Base-by-base conservation (phyloP, 169 alveolate genomes). In the Eimeria acervulina region DNA sequence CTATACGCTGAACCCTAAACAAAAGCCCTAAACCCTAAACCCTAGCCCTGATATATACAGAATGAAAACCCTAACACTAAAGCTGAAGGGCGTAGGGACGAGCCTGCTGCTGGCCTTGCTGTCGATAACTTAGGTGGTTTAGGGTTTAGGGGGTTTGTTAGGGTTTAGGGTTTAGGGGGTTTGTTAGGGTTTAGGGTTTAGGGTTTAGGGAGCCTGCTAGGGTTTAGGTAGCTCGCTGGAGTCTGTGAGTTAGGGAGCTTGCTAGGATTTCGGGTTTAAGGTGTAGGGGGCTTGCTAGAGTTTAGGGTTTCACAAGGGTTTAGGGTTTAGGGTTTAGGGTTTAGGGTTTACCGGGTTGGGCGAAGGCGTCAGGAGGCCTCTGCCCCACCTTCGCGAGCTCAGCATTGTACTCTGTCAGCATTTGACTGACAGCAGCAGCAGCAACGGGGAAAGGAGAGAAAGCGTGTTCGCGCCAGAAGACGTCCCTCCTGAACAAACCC, bases 361-460 rank as follows among this genome's bases (percentile, higher is more conserved):
- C 2, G 40, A 80, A 80, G 44, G 90, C 90, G 68, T 80, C 90
- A 4, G 68, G 63, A 1, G 42, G 17, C 42, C 90, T 33, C 21
- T 42, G 5, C 23, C 90, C 90, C 17, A 80, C 68, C 70, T 47
- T 81, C 23, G 70, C 36, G 2, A 93, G 68, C 87, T 93, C 70
- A 19, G 89, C 89, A 51, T 96, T 96, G 61, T 96, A 96, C 23
- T 95, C 97, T 26, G 95, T 89, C 33, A 96, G 94, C 95, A 89
- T 87, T 74, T 96, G 97, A 87, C 97, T 92, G 40, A 96, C 97
- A 7, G 97, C 95, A 36, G 93, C 92, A 1, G 97, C 97, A 12
- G 96, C 97, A 5, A 95, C 96, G 15, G 97, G 96, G 88, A 96
- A 96, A 66, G 95, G 96, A 2, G 95, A 96, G 59, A 95, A 97